phyloP scores from a whole-genome alignment of 176 grass and related monocot species.

The Oropetium thomaeum region DNA sequence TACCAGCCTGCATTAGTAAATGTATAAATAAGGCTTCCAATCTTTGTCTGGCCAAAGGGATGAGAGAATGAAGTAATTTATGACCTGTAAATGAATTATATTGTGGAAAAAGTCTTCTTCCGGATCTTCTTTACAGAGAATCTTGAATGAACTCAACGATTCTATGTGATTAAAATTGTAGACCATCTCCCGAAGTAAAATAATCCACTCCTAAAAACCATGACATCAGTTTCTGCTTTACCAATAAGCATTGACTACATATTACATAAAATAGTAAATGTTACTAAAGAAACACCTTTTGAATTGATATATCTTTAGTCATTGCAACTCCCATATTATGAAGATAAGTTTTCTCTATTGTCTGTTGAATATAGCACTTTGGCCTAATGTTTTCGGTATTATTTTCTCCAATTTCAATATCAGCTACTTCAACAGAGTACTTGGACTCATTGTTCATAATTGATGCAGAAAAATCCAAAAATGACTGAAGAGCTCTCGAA shows the following conservation, averaged over 20 bases:
- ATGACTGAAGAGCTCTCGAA: conserved; percentile 72
- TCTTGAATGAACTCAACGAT: conserved; percentile 64
- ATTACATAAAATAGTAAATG: conserved; percentile 15
- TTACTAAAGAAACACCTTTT: conserved; percentile 51
- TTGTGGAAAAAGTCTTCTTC: conserved; percentile 95
- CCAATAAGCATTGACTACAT: conserved; percentile 3
- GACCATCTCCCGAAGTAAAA: conserved; percentile 79
- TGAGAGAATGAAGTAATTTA: conserved; percentile 36
- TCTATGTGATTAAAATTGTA: conserved; percentile 59
- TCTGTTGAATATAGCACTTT: conserved; percentile 57
- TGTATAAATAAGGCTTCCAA: conserved; percentile 23
- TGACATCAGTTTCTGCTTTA: conserved; percentile 20
- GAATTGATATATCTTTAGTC: conserved; percentile 74
- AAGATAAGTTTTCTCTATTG: conserved; percentile 73
- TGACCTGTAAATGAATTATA: conserved; percentile 96
- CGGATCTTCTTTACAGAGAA: conserved; percentile 78
- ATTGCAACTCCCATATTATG: conserved; percentile 79
- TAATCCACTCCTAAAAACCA: conserved; percentile 77
- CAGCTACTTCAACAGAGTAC: conserved; percentile 19
- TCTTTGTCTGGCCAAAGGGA: neutral
- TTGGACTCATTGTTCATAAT: conserved; percentile 51
- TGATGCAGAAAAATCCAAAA: conserved; percentile 61
- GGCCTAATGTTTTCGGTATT: conserved; percentile 42
- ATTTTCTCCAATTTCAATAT: conserved; percentile 15
- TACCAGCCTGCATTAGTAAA: conserved; percentile 59